Evolutionary conservation across 371 early-diverging fungal genomes (phyloP), one percentile per base, ranked within the genome.

Genomic region (Dichotomocladium elegans): DNA sequence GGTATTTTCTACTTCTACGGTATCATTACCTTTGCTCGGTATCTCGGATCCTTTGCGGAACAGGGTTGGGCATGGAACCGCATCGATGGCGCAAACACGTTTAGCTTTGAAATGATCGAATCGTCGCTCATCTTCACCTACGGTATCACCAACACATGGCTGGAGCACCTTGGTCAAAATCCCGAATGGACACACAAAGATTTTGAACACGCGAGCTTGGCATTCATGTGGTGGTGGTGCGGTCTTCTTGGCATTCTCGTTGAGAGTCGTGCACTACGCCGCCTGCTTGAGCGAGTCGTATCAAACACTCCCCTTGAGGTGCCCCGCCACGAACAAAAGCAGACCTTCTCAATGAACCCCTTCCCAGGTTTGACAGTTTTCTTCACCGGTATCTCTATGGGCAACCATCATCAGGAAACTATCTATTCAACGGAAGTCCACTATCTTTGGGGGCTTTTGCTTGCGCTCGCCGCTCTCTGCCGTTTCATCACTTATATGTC

Each of bases 221-320:
- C 82, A 12, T 81, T 84, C 47, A 80, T 84, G 75, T 79, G 80
- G 82, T 84, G 83, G 80, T 79, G 80, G 77, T 77, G 79, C 53
- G 85, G 85, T 52, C 60, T 82, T 28, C 59, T 79, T 26, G 80
- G 83, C 8, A 72, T 81, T 2, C 61, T 82, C 26, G 75, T 82
- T 37, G 65, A 67, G 55, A 77, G 79, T 8, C 71, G 79, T 43
- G 68, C 74, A 33, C 44, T 84, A 44, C 69, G 73, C 19, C 53
- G 72, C 1, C 41, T 72, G 19, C 48, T 77, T 17, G 66, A 70
- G 28, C 63, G 70, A 8, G 29, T 53, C 1, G 47, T 57, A 3
- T 19, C 57, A 9, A 48, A 56, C 8, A 59, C 63, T 11, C 57
- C 63, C n/a, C 25, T 62, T 0, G 57, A 59, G 8, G 53, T 53